Evolutionary conservation across 2,329 filamentous ascomycete species (phyloP).

Genomic region (Ophiocordyceps robertsii): DNA sequence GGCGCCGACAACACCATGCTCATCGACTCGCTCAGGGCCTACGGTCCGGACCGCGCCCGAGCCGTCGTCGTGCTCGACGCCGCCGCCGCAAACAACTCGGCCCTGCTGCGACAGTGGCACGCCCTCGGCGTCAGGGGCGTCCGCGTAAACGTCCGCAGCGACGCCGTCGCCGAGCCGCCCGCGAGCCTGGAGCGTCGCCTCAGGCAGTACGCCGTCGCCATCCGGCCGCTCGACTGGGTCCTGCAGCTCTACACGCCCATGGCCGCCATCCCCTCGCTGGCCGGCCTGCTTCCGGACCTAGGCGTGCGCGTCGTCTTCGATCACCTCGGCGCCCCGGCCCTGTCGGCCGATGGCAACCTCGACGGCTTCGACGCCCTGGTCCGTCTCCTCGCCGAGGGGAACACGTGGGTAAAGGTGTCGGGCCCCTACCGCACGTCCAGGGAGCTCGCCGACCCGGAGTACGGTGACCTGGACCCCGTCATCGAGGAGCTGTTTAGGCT

Average conservation of each 20-base stretch:
- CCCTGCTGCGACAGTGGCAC: background rate
- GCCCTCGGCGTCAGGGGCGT: constrained; percentile 1
- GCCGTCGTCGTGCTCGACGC: constrained; percentile 1
- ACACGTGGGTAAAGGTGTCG: constrained; percentile 44
- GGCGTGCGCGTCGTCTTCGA: constrained; percentile 1
- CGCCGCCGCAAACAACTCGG: background rate
- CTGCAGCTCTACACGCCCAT: constrained; percentile 1
- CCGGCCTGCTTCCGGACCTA: background rate
- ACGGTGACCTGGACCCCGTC: constrained; percentile 32
- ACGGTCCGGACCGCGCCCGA: background rate
- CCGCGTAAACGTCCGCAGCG: constrained; percentile 1
- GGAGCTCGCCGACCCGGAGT: constrained; percentile 18
- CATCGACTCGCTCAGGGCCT: background rate
- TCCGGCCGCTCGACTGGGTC: constrained; percentile 1
- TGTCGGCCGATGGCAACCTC: no score
- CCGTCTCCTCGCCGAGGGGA: constrained; percentile 28
- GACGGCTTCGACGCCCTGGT: constrained; percentile 8
- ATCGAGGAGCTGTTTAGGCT: constrained; percentile 32
- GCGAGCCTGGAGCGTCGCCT: background rate
- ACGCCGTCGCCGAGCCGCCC: background rate
- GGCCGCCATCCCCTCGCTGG: background rate
- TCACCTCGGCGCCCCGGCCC: background rate
- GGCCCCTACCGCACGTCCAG: constrained; percentile 41
- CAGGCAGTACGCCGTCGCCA: background rate
- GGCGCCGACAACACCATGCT: constrained; percentile 1